phyloP scores from a whole-genome alignment of 805 yeast genomes.

The Cyberlindnera misumaiensis region DNA sequence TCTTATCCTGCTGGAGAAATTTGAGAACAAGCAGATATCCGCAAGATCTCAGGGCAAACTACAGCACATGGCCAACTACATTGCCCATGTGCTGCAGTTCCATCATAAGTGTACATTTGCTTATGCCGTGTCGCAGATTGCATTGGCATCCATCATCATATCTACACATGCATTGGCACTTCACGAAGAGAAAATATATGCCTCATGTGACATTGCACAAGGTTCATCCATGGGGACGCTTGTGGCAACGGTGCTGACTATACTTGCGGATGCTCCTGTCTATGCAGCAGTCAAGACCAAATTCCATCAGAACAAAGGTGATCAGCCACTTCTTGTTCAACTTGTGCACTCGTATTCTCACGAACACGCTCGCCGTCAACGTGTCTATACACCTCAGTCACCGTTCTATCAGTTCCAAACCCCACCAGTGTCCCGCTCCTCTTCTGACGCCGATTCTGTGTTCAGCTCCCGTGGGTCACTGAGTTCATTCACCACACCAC shows the following conservation, averaged over 20 bases:
- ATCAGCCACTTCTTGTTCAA: conserved; percentile 9
- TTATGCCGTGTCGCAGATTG: conserved; percentile 37
- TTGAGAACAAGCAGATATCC: neutral
- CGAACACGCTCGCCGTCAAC: conserved; percentile 15
- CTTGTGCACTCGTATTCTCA: conserved; percentile 18
- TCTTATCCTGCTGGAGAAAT: conserved; percentile 36
- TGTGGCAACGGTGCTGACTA: conserved; percentile 16
- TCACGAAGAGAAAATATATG: conserved; percentile 9
- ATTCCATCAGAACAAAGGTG: conserved; percentile 31
- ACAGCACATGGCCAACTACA: conserved; percentile 49
- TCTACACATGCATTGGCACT: conserved; percentile 38
- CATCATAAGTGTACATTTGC: conserved; percentile 50
- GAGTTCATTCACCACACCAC: conserved; percentile 15
- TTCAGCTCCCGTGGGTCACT: conserved; percentile 14
- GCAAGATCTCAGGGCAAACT: conserved; percentile 30
- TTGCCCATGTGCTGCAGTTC: conserved; percentile 63
- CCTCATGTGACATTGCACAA: conserved; percentile 17
- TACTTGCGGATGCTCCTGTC: conserved; percentile 12
- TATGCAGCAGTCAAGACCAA: conserved; percentile 41
- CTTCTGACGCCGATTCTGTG: conserved; percentile 9
- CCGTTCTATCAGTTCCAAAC: conserved; percentile 13
- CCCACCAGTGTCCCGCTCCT: conserved; percentile 15
- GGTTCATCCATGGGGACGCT: conserved; percentile 15
- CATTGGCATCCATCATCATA: conserved; percentile 45
- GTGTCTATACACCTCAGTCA: conserved; percentile 14